Percentiles rank a stretch among this genome's conserved stretches.
Conservation (phyloP, 352 stramenopile species). For the Phytopythium montanum region DNA sequence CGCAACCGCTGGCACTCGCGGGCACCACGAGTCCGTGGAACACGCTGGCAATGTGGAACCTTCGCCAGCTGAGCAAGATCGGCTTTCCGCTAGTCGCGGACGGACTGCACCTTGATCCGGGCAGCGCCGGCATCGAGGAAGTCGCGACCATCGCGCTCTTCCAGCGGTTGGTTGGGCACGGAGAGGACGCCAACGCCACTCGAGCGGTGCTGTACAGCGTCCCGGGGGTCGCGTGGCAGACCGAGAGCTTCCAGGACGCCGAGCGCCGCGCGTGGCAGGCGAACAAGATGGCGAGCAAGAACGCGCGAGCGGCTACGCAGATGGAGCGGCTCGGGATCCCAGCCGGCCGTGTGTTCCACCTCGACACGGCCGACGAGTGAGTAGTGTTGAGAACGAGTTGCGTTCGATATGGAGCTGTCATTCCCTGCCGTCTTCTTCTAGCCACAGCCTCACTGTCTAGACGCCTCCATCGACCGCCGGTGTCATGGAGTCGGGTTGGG, state of each 20-base stretch:
- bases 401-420: background rate
- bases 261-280: conserved; percentile 90
- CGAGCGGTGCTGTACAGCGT: conserved; percentile 86
- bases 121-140: conserved; percentile 87
- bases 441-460: too few species aligned
- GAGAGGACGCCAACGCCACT: conserved; percentile 19
- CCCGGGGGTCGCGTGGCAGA: conserved; percentile 77
- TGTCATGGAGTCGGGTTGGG: background rate
- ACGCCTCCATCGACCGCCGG: background rate
- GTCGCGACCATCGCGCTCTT: conserved; percentile 90
- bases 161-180: conserved; percentile 69
- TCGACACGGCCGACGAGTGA: conserved; percentile 11
- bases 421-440: too few species aligned
- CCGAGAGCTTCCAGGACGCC: conserved; percentile 53
- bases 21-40: conserved; percentile 95
- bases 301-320: conserved; percentile 77
- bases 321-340: conserved; percentile 50
- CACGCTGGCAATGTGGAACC: conserved; percentile 94
- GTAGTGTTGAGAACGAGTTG: background rate
- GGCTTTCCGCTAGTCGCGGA: conserved; percentile 91
- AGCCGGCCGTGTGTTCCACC: conserved; percentile 40
- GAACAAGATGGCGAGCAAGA: conserved; percentile 95
- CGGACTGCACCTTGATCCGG: conserved; percentile 49
- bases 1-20: conserved; percentile 58
- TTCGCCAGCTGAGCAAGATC: conserved; percentile 86